Base-by-base conservation (phyloP, 2,329 filamentous ascomycete genomes). In the Ophiocordyceps camponoti-leonardi region DNA sequence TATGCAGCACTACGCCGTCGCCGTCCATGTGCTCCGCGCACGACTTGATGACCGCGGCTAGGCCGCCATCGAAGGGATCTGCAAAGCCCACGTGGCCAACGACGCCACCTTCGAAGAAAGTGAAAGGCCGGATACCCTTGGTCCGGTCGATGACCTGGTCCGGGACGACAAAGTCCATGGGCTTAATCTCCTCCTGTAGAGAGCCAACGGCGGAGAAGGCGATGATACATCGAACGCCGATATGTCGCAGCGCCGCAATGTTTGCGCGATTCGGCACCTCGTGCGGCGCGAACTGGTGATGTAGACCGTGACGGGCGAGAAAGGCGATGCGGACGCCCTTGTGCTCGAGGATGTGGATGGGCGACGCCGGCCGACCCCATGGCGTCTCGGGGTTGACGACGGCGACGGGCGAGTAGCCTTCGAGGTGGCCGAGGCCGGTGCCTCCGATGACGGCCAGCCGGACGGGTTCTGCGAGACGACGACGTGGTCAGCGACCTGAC, bases 61-160 rank as follows among this genome's bases (percentile, higher is more conserved):
- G 70, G 46, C 73, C 71, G 53, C 73, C 72, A 62, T 96, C 92
- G 59, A 98, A 98, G 1, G 92, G 92, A 60, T 96, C 92, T 23
- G 86, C 92, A 61, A 98, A 96, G 42, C 87, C 85, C 41, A 96
- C 84, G 62, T 98, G 92, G 35, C 85, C 86, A 16, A 98, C 92
- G 52, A 94, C 77, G 28, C 92, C 92, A 53, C 77, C 78, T 65
- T 90, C 85, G 61, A 96, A 98, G 69, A 94, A 98, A 23, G 92
- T 96, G 63, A 90, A 95, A 2, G 90, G 87, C 8, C 92, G 75
- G 50, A 94, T 73, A 45, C 90, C 92, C 75, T 95, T 96, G 53
- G 90, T 96, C 50, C 90, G 85, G 68, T 98, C 92, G 61, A 96
- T 95, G 62, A 94, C 77, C 69, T 98, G 92, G 66, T 95, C 87